phyloP scores from a whole-genome alignment of 129 eudicot genomes.

The Centaurea solstitialis region DNA sequence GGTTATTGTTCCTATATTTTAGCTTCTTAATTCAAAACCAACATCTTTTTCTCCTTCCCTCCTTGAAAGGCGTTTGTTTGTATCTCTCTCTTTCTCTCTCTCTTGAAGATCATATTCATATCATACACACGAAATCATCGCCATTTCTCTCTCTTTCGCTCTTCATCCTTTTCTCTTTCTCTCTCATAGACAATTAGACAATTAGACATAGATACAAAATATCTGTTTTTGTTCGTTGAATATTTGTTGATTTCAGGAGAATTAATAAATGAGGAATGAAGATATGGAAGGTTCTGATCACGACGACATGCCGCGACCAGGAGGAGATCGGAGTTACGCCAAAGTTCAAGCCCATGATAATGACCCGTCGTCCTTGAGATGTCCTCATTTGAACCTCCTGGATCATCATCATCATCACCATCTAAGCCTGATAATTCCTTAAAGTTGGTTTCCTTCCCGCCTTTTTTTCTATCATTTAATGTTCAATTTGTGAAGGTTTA shows the following conservation, averaged over 20 bases:
- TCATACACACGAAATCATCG: not conserved
- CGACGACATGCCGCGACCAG: slow-evolving; percentile 36
- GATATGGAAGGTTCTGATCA: slow-evolving; percentile 52
- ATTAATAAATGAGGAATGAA: slow-evolving; percentile 51
- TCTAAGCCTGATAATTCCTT: slow-evolving; percentile 23
- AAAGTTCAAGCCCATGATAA: slow-evolving; percentile 66
- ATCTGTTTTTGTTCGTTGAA: not conserved
- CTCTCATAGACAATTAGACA: too few relatives aligned
- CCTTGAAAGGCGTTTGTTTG: slow-evolving; percentile 17
- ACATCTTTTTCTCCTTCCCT: not conserved
- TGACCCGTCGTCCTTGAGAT: slow-evolving; percentile 78
- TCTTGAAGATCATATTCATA: too few relatives aligned
- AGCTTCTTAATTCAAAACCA: slow-evolving; percentile 11
- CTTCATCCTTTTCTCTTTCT: not conserved
- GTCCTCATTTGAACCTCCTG: slow-evolving; percentile 64
- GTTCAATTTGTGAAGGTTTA: not conserved
- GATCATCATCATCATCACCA: slow-evolving; percentile 46
- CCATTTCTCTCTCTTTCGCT: not conserved
- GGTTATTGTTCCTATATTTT: not conserved
- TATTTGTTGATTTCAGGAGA: not conserved
- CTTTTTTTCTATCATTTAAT: not conserved
- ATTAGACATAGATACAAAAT: not conserved
- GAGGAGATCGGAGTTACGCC: slow-evolving; percentile 50
- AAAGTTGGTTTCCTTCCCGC: slow-evolving; percentile 17
- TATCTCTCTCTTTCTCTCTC: not conserved